These are phyloP conservation scores for Polyporus tsugae DNA, from an alignment of 1,284 basidiomycete species.

Conservation along the genomic window DNA sequence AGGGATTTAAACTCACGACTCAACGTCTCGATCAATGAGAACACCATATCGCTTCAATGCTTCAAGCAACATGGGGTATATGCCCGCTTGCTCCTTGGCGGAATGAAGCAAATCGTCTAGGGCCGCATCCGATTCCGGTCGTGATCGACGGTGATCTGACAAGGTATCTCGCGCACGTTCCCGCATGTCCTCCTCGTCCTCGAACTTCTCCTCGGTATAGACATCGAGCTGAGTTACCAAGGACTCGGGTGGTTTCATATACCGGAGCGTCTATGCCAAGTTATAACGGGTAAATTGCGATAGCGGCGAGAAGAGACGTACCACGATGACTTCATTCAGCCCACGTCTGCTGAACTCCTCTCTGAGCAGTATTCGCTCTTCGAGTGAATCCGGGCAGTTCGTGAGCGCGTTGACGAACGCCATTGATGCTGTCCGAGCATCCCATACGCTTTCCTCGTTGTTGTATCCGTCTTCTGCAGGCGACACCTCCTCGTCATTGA, in stretches of 20 bases:
- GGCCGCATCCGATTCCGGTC: slow-evolving; percentile 58
- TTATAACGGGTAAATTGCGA: slow-evolving; percentile 3
- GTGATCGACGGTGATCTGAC: slow-evolving; percentile 45
- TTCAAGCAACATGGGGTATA: slow-evolving; percentile 63
- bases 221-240: slow-evolving; percentile 81
- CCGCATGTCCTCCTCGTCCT: slow-evolving; percentile 86
- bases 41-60: slow-evolving; percentile 61
- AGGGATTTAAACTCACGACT: slow-evolving; percentile 57
- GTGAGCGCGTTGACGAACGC: slow-evolving; percentile 84
- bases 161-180: slow-evolving; percentile 64
- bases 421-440: slow-evolving; percentile 81
- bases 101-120: slow-evolving; percentile 65
- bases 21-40: slow-evolving; percentile 68
- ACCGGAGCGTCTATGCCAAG: slow-evolving; percentile 67
- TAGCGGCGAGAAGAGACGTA: slow-evolving; percentile 49
- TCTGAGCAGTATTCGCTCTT: slow-evolving; percentile 79
- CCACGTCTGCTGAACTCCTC: slow-evolving; percentile 86
- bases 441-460: slow-evolving; percentile 78
- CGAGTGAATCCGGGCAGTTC: slow-evolving; percentile 79
- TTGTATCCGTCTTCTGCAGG: slow-evolving; percentile 48
- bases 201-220: slow-evolving; percentile 88
- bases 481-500: slow-evolving; percentile 45
- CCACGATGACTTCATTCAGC: slow-evolving; percentile 84
- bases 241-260: slow-evolving; percentile 78
- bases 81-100: slow-evolving; percentile 62